Conservation (phyloP, 2,329 filamentous ascomycete species). For the Dactylellina parvicollis region DNA sequence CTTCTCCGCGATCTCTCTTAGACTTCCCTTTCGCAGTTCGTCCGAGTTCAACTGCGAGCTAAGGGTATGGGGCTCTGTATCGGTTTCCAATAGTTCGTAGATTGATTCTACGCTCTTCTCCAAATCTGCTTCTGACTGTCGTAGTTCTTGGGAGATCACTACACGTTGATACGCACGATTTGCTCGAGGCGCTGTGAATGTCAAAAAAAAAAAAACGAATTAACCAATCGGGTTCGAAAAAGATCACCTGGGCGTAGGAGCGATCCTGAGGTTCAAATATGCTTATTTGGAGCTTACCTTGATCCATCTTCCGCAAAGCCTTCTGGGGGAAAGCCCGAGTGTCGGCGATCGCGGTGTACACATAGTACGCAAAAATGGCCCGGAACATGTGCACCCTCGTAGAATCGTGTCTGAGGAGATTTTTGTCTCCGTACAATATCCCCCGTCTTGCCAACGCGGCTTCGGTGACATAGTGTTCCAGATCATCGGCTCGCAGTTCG, state of each 20-base stretch:
- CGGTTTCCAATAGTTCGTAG: background rate
- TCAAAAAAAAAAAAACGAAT: no score
- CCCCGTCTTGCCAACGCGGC: background rate
- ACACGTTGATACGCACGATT: background rate
- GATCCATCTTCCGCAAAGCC: background rate
- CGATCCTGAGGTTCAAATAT: background rate
- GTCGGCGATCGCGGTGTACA: background rate
- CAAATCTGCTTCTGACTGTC: background rate
- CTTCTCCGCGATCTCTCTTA: conserved; percentile 5
- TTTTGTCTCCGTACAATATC: background rate
- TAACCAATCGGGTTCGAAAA: background rate
- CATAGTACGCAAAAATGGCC: conserved; percentile 11
- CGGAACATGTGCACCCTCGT: conserved; percentile 7
- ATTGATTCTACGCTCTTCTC: background rate
- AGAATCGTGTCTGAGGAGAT: background rate
- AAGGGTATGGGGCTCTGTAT: conserved; percentile 5
- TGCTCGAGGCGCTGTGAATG: background rate
- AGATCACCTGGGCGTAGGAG: background rate
- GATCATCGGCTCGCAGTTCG: background rate
- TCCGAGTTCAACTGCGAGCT: background rate
- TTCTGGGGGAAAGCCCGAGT: background rate
- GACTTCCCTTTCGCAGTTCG: conserved; percentile 4
- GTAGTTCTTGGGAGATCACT: background rate
- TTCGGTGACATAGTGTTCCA: background rate
- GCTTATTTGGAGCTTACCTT: no score